Base-by-base conservation (phyloP, 73 alveolate genomes). In the Effrenium voratum region DNA sequence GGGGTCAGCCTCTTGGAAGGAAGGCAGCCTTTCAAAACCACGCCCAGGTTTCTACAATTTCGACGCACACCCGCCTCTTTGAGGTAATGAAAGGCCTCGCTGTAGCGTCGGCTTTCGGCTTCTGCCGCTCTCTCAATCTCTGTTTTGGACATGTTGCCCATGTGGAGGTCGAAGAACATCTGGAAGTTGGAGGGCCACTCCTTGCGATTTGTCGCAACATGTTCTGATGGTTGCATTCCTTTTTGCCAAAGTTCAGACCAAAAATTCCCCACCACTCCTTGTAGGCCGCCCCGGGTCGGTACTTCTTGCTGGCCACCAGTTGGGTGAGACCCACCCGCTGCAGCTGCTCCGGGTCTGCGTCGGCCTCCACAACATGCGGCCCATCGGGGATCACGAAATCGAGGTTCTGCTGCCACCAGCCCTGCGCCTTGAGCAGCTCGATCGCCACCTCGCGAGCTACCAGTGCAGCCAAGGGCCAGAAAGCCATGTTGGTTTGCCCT, bases 161-260 rank as follows among this genome's bases (percentile, higher is more conserved):
- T 26, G 88, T 45, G 88, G 66, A 77, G 38, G 43, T 77, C 88
- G 66, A 41, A 45, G 66, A 77, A 77, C 3, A 44, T 77, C 12
- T 45, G 66, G 66, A 77, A 77, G 63, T 77, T 77, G 66, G 88
- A 60, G 26, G 66, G 43, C 88, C 88, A 77, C 70, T 57, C 70
- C 70, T 57, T 57, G 70, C 26, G 26, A 30, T 1, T 57, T 30
- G 16, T 30, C 26, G n/a, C 70, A 5, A n/a, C n/a, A n/a, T n/a
- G n/a, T n/a, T n/a, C n/a, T n/a, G n/a, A n/a, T n/a, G n/a, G n/a
- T n/a, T n/a, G n/a, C n/a, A n/a, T n/a, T n/a, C n/a, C n/a, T n/a
- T n/a, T n/a, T n/a, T n/a, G n/a, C n/a, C n/a, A n/a, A n/a, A n/a
- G n/a, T n/a, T n/a, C n/a, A n/a, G n/a, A n/a, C n/a, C n/a, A 30